Evolutionary conservation across 1,139 yeast genomes (phyloP).

Genomic region (Debaryomycetaceae sp.): DNA sequence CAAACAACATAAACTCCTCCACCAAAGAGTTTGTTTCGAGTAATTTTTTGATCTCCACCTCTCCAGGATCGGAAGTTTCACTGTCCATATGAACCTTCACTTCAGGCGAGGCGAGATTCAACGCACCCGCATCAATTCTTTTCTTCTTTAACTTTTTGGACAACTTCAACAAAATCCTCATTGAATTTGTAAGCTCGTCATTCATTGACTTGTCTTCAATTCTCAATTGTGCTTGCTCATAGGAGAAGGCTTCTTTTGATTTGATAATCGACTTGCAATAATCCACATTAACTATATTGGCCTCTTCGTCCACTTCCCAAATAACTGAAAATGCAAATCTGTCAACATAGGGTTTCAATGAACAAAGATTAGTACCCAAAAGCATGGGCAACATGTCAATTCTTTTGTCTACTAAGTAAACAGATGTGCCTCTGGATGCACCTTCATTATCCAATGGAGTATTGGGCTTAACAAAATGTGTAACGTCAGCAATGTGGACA

Average conservation of each 20-base stretch:
- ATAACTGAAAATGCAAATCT: constrained; percentile 93
- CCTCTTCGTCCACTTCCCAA: constrained; percentile 90
- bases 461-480: constrained; percentile 91
- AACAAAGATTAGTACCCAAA: constrained; percentile 93
- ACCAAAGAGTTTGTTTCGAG: constrained; percentile 92
- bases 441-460: constrained; percentile 95
- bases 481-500: constrained; percentile 98
- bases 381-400: constrained; percentile 98
- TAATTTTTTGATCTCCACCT: constrained; percentile 85
- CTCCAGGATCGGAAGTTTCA: constrained; percentile 95
- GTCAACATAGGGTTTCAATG: constrained; percentile 91
- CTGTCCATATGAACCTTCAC: constrained; percentile 96
- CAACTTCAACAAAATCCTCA: constrained; percentile 73
- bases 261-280: constrained; percentile 86
- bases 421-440: constrained; percentile 95
- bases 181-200: constrained; percentile 85
- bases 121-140: constrained; percentile 92
- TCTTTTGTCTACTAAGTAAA: constrained; percentile 96
- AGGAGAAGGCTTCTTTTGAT: constrained; percentile 93
- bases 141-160: constrained; percentile 83
- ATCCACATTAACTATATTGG: constrained; percentile 76
- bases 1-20: constrained; percentile 97
- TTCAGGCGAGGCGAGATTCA: constrained; percentile 96
- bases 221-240: constrained; percentile 87
- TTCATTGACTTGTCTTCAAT: constrained; percentile 76